Evolutionary conservation across 306 rosid genomes (phyloP), one percentile per base, ranked within the genome.

Genomic region (Vigna angularis): DNA sequence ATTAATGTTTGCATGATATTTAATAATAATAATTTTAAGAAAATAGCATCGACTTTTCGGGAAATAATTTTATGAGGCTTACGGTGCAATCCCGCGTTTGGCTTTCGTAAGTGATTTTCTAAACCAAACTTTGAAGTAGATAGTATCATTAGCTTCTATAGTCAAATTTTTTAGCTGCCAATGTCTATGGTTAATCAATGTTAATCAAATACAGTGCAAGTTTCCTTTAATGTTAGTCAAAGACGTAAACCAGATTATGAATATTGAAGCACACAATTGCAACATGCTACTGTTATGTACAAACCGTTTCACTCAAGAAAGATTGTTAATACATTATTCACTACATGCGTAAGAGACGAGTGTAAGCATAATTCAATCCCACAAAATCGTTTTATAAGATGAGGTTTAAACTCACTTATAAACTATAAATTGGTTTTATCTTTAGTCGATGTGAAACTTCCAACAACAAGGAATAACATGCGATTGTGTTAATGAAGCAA

Each of bases 401-500:
- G 1, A 20, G 1, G 1, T 20, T 20, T 20, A 0, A 1, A 20
- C 1, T 0, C 1, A 20, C 0, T 20, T 20, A 20, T 20, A 20
- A 20, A 20, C 1, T 20, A 20, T 20, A 20, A 20, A 20, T 20
- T 20, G 22, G 0, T 1, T 1, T 20, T 20, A 20, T 20, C 22
- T 20, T 1, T 20, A 0, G 1, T 20, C 1, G 22, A 20, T 0
- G 22, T 20, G 1, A 0, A 20, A 20, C 22, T 20, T 20, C 1
- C 22, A 20, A 20, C 1, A 20, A 20, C 0, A 20, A 20, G 0
- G 83, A 84, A 88, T 70, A 84, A 79, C 50, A 73, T 78, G 84
- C 16, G n/a, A n/a, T n/a, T n/a, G 20, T 20, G 20, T 20, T 20
- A 20, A 0, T 20, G 22, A 20, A 0, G 2, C 28, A 26, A 26